Base-by-base conservation (phyloP, 257 asterid species). In the Agastache rugosa region DNA sequence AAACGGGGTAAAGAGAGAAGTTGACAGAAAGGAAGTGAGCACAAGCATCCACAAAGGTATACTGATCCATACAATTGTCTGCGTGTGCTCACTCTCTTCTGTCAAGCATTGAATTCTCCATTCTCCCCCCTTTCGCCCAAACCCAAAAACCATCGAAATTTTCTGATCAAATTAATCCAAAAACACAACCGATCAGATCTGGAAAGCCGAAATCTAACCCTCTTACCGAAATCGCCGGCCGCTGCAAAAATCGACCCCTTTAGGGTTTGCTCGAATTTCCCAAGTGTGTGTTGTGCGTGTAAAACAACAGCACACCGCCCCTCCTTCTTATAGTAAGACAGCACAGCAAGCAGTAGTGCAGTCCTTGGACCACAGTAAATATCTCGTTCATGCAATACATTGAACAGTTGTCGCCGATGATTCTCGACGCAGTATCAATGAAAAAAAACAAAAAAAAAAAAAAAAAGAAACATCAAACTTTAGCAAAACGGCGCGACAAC, bases 81-180 rank as follows among this genome's bases (percentile, higher is more conserved):
- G 86, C 84, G 74, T 71, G 63, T 80, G 90, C 90, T 76, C 90
- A 81, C 90, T 85, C 87, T 85, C 87, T 85, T 83, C 90, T 83
- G 90, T 83, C 89, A 80, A 80, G 20, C 62, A 41, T 47, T 5
- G 15, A 22, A 41, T 41, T 50, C 79, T 69, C 50, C 41, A 41
- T 41, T 50, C 79, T 69, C 50, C 41, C 42, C 73, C 37, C 61
- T 15, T 27, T n/a, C 48, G 31, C 62, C 53, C 5, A 45, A 1
- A 14, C 8, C 8, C 29, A 14, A 3, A 27, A 12, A 10, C 22
- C 17, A 0, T 12, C 19, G 0, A 1, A 47, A 47, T 3, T 9
- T 14, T 15, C 34, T 4, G 8, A 25, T 12, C 39, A 25, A 56
- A 55, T 20, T 12, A 23, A 11, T 10, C 34, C 63, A 9, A 56